Conservation (phyloP, 495 filamentous ascomycete species). For the Beverwykella pulmonaria region DNA sequence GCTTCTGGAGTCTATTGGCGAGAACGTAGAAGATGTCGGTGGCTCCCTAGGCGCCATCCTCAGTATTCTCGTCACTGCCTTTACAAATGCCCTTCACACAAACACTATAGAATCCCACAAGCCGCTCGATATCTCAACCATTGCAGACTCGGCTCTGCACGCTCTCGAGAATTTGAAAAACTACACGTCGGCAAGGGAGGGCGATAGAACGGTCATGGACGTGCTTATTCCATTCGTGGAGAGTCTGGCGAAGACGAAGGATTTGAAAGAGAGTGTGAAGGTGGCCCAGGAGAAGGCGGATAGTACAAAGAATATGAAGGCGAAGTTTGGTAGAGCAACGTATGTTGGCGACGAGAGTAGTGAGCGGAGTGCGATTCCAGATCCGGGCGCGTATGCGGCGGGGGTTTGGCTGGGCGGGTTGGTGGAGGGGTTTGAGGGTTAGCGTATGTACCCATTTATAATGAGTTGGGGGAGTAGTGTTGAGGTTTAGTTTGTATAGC, state of each 20-base stretch:
- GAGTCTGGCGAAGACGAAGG: conserved; percentile 48
- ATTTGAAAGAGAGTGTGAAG: conserved; percentile 55
- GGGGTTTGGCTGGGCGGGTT: conserved; percentile 61
- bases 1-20: conserved; percentile 57
- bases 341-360: conserved; percentile 57
- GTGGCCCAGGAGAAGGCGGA: conserved; percentile 59
- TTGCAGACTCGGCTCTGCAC: conserved; percentile 28
- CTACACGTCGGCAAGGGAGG: conserved; percentile 44
- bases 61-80: conserved; percentile 61
- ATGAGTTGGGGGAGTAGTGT: no score
- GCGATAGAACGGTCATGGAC: conserved; percentile 58
- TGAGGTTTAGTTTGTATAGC: no score
- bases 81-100: conserved; percentile 50
- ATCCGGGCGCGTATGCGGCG: conserved; percentile 65
- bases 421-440: conserved; percentile 34
- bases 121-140: conserved; percentile 26
- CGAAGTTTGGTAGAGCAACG: conserved; percentile 61
- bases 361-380: conserved; percentile 52
- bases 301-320: conserved; percentile 56
- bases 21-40: conserved; percentile 63
- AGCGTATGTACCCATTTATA: no score
- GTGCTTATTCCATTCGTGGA: conserved; percentile 61
- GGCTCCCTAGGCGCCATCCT: conserved; percentile 64
- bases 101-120: conserved; percentile 16
- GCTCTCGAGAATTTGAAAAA: conserved; percentile 52